These are phyloP conservation scores for Phytophthora podocarpi DNA, from an alignment of 352 stramenopile species.

Conservation along the genomic window DNA sequence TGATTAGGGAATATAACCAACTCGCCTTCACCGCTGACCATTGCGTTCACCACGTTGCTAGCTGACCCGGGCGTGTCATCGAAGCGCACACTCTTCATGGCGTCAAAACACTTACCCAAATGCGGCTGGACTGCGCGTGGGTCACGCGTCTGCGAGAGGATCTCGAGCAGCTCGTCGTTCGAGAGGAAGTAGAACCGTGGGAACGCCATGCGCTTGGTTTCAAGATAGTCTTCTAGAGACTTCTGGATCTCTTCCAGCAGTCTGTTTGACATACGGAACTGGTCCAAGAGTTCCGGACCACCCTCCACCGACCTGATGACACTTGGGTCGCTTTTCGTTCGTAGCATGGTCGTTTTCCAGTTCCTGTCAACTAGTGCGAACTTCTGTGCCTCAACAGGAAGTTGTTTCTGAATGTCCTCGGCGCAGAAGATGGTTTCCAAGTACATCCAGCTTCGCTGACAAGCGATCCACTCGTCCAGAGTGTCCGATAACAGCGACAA, in stretches of 20 bases:
- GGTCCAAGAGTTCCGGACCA: slow-evolving; percentile 74
- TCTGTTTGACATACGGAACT: slow-evolving; percentile 85
- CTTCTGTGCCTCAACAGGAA: slow-evolving; percentile 86
- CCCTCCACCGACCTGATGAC: slow-evolving; percentile 82
- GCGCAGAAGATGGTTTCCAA: slow-evolving; percentile 90
- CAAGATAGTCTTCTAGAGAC: slow-evolving; percentile 91
- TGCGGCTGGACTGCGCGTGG: slow-evolving; percentile 90
- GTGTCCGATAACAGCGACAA: slow-evolving; percentile 84
- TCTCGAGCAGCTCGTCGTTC: slow-evolving; percentile 92
- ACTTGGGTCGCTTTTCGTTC: slow-evolving; percentile 73
- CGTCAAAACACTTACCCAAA: slow-evolving; percentile 92
- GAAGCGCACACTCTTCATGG: slow-evolving; percentile 93
- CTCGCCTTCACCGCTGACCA: slow-evolving; percentile 89
- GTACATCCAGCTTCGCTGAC: slow-evolving; percentile 90
- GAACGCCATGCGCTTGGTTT: slow-evolving; percentile 93
- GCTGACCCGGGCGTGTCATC: slow-evolving; percentile 44
- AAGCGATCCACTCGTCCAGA: slow-evolving; percentile 86
- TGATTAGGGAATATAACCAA: slow-evolving; percentile 76
- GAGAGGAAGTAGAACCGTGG: slow-evolving; percentile 93
- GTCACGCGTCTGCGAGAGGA: slow-evolving; percentile 90
- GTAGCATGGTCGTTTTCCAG: slow-evolving; percentile 86
- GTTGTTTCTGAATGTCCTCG: slow-evolving; percentile 89
- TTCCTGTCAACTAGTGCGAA: slow-evolving; percentile 87
- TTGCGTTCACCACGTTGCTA: slow-evolving; percentile 72
- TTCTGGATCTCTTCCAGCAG: slow-evolving; percentile 93